Conservation (phyloP, 2,329 filamentous ascomycete species). For the Neocatenulostroma microsporum region DNA sequence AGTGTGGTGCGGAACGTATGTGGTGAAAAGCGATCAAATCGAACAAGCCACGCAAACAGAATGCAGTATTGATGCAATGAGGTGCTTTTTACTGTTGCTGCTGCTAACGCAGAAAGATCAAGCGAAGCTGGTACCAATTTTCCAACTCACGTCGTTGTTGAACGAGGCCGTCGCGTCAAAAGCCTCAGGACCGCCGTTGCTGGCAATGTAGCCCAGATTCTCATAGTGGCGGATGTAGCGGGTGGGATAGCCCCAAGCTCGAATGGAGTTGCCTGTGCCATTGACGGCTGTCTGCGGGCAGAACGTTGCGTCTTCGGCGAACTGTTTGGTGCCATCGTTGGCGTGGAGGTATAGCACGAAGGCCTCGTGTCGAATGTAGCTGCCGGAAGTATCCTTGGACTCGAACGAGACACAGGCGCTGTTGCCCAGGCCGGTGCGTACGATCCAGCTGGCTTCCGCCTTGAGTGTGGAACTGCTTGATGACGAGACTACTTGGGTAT, state of each 20-base stretch:
- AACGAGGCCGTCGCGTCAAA: constrained; percentile 47
- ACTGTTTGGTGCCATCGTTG: constrained; percentile 50
- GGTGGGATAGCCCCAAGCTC: constrained; percentile 54
- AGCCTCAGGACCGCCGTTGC: constrained; percentile 48
- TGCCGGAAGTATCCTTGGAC: constrained; percentile 50
- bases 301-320: constrained; percentile 57
- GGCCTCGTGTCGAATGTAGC: constrained; percentile 50
- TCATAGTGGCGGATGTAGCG: constrained; percentile 51
- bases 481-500: constrained; percentile 49
- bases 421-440: constrained; percentile 49
- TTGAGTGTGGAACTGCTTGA: constrained; percentile 45
- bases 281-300: constrained; percentile 48
- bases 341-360: constrained; percentile 45
- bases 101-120: no score
- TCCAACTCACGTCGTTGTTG: constrained; percentile 49
- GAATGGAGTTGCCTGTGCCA: constrained; percentile 46
- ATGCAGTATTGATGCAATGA: no score
- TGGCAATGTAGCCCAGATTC: constrained; percentile 42
- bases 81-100: no score
- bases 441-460: constrained; percentile 46
- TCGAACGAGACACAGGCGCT: constrained; percentile 55
- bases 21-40: no score
- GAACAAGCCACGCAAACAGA: no score
- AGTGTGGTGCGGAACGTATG: no score
- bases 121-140: constrained; percentile 40